Evolutionary conservation across 495 filamentous ascomycete species (phyloP).

Genomic region (Penicillium subrubescens): DNA sequence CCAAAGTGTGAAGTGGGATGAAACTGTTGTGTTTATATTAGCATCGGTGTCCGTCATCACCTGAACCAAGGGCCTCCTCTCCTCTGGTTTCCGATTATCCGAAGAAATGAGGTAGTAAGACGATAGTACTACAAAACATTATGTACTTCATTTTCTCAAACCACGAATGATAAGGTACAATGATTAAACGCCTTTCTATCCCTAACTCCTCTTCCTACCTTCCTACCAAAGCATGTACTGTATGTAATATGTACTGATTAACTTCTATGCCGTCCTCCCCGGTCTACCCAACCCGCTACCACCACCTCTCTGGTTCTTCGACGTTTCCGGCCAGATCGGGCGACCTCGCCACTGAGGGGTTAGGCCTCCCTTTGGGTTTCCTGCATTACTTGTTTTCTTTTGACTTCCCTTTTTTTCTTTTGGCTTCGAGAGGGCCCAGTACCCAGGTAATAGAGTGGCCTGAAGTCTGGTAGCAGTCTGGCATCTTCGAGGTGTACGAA

Average conservation of each 20-base stretch:
- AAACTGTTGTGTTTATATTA: background rate
- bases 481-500: background rate
- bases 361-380: background rate
- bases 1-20: background rate
- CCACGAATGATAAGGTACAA: background rate
- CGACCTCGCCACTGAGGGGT: constrained; percentile 1
- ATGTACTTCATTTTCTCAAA: background rate
- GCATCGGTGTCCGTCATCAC: constrained; percentile 15
- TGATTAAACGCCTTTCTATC: background rate
- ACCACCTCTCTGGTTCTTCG: background rate
- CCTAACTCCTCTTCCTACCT: background rate
- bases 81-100: background rate
- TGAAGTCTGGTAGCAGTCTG: background rate
- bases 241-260: background rate
- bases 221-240: background rate
- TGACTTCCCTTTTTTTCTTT: background rate
- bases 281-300: background rate
- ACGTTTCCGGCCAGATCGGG: constrained; percentile 3
- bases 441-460: background rate
- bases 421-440: background rate
- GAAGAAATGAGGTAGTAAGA: background rate
- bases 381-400: background rate
- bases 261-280: background rate
- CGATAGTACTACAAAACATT: background rate
- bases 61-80: constrained; percentile 10